These are phyloP conservation scores for Boletus speciosus DNA, from an alignment of 768 basidiomycete genomes.

Conservation along the genomic window DNA sequence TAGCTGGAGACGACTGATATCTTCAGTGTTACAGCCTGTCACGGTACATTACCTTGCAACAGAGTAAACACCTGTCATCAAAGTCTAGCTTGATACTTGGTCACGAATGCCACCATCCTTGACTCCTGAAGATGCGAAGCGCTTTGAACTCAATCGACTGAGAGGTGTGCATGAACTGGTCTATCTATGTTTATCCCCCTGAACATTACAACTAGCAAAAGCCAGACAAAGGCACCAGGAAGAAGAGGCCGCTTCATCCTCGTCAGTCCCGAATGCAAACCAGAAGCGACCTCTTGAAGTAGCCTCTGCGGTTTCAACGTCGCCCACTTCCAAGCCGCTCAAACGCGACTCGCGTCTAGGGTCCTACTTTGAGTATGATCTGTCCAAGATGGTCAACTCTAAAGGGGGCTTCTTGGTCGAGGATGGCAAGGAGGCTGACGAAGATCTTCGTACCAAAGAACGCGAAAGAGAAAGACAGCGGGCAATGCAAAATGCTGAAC, in stretches of 20 bases:
- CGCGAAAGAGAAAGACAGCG: conserved; percentile 78
- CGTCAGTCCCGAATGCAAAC: conserved; percentile 53
- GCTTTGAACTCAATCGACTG: conserved; percentile 75
- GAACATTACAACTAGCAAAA: conserved; percentile 51
- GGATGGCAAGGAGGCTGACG: conserved; percentile 79
- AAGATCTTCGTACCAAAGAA: conserved; percentile 71
- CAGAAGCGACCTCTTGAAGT: conserved; percentile 70
- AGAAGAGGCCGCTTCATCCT: conserved; percentile 46
- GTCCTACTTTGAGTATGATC: conserved; percentile 94
- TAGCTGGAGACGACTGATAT: neutral
- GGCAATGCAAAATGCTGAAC: conserved; percentile 69
- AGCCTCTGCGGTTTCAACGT: conserved; percentile 53
- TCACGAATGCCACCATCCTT: conserved; percentile 21
- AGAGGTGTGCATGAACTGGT: conserved; percentile 46
- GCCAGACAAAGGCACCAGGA: conserved; percentile 68
- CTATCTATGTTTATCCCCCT: neutral
- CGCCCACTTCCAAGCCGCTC: conserved; percentile 56
- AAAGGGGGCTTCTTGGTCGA: conserved; percentile 94
- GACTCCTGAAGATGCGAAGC: conserved; percentile 67
- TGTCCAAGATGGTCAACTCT: conserved; percentile 95
- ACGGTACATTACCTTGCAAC: no score
- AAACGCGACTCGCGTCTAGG: conserved; percentile 78
- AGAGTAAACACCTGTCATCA: conserved; percentile 22
- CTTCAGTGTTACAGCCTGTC: neutral
- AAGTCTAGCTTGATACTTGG: no score